Percentiles rank a stretch among this genome's conserved stretches.
Evolutionary conservation across 2,329 filamentous ascomycete genomes (phyloP).

Genomic region (Colletotrichum tropicicola): DNA sequence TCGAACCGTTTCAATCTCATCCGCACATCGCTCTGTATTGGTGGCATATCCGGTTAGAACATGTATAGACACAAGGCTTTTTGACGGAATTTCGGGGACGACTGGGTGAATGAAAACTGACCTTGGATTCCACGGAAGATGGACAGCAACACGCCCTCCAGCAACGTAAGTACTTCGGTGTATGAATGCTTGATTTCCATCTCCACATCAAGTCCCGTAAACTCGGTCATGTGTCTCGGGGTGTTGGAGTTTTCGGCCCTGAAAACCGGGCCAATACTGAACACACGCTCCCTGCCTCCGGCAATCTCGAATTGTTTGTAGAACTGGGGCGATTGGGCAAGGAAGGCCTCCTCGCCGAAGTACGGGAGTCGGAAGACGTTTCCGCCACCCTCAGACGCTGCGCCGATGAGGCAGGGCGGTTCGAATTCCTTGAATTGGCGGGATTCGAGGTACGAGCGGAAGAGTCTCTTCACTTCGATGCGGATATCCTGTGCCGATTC

Average conservation of each 20-base stretch:
- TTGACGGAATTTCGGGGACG: too few relatives aligned
- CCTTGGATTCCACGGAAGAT: slow-evolving; percentile 20
- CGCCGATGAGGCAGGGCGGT: slow-evolving; percentile 87
- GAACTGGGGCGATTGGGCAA: slow-evolving; percentile 85
- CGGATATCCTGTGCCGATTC: too few relatives aligned
- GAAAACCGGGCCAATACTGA: slow-evolving; percentile 83
- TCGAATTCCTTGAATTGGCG: slow-evolving; percentile 69
- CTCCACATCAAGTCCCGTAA: slow-evolving; percentile 88
- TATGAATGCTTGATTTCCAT: slow-evolving; percentile 88
- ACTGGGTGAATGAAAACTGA: too few relatives aligned
- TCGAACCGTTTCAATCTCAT: slow-evolving; percentile 78
- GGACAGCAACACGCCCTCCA: slow-evolving; percentile 18
- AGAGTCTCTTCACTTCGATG: slow-evolving; percentile 49
- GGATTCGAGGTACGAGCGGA: slow-evolving; percentile 35
- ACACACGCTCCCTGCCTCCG: slow-evolving; percentile 79
- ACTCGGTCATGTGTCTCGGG: slow-evolving; percentile 86
- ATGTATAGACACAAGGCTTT: too few relatives aligned
- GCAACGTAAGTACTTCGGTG: slow-evolving; percentile 25
- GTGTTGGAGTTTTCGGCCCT: slow-evolving; percentile 89
- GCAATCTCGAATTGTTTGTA: slow-evolving; percentile 91
- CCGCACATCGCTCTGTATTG: slow-evolving; percentile 67
- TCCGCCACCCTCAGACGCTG: slow-evolving; percentile 90
- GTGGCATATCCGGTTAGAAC: too few relatives aligned
- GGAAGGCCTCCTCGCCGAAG: slow-evolving; percentile 83
- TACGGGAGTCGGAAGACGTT: slow-evolving; percentile 93